Percentiles rank a stretch among this genome's conserved stretches.
Evolutionary conservation across 768 basidiomycete genomes (phyloP).

Genomic region (Lyophyllum decastes): DNA sequence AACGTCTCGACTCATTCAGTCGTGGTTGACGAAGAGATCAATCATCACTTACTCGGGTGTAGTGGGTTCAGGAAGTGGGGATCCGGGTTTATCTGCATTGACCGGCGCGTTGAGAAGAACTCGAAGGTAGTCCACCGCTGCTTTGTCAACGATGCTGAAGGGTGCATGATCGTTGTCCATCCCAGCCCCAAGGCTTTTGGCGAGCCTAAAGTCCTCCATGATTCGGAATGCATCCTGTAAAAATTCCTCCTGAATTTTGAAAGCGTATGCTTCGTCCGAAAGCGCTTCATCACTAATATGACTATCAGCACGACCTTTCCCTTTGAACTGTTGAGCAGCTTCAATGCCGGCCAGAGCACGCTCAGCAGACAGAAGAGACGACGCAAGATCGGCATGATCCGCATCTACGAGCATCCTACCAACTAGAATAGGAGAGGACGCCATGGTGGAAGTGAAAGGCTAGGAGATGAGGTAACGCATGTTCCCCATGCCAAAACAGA

Average conservation of each 20-base stretch:
- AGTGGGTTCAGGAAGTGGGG: background rate
- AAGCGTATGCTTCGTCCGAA: conserved; percentile 48
- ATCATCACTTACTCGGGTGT: background rate
- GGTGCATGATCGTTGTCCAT: conserved; percentile 31
- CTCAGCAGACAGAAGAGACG: conserved; percentile 39
- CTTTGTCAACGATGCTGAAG: conserved; percentile 32
- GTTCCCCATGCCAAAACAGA: background rate
- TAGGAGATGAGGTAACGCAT: background rate
- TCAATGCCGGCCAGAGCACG: conserved; percentile 44
- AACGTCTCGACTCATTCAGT: background rate
- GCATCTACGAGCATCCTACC: conserved; percentile 13
- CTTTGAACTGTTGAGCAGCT: conserved; percentile 36
- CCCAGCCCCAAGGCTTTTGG: conserved; percentile 43
- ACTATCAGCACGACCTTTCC: conserved; percentile 30
- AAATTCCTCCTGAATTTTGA: conserved; percentile 40
- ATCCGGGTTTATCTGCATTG: background rate
- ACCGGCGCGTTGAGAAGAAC: conserved; percentile 38
- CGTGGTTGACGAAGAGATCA: background rate
- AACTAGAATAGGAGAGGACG: conserved; percentile 6
- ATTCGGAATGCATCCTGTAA: conserved; percentile 27
- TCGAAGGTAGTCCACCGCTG: conserved; percentile 40
- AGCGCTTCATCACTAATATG: conserved; percentile 20
- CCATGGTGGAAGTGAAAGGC: background rate
- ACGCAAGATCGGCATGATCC: conserved; percentile 32
- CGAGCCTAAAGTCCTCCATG: conserved; percentile 40